Base-by-base conservation (phyloP, 768 basidiomycete genomes). In the Sistotremastrum niveocremeum region DNA sequence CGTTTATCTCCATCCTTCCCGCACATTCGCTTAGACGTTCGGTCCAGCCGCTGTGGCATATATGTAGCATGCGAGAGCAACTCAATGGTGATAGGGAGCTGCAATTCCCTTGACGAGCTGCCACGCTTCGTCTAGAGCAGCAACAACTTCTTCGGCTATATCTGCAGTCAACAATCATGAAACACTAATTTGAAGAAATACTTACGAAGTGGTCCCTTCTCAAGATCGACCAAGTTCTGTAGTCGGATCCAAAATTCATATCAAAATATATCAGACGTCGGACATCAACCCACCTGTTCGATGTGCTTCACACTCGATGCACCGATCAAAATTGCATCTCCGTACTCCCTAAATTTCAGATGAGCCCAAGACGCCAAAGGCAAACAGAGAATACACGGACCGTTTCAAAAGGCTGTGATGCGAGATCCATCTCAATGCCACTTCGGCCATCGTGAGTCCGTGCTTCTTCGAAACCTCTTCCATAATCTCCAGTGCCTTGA, bases 271-370 rank as follows among this genome's bases (percentile, higher is more conserved):
- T 38, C 12, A 9, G 41, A 6, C n/a, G 36, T 8, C 4, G 28
- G 41, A 32, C 38, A n/a, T 9, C 7, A 40, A 11, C 37, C 44
- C 33, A 68, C 71, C 61, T 71, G 62, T 56, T 79, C 69, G 41
- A 79, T 72, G 52, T 82, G 79, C 32, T 64, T 62, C 51, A 73
- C 42, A 48, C 67, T 75, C 4, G 72, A 74, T 30, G 78, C 79
- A n/a, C 79, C 79, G 51, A 83, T 79, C 46, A 81, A 60, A 46
- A 80, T 61, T 28, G 70, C 58, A 52, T 76, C 72, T 7, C 72
- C 69, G 29, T 64, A 52, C 50, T 74, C 72, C 6, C 67, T 49
- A 36, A 20, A 20, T 20, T 20, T 38, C 30, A 20, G 6, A 4
- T n/a, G 11, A 8, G 6, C 2, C 3, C 12, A 28, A 28, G 36